Evolutionary conservation across 2,329 filamentous ascomycete genomes (phyloP).

Genomic region (Corinectria fuckeliana): DNA sequence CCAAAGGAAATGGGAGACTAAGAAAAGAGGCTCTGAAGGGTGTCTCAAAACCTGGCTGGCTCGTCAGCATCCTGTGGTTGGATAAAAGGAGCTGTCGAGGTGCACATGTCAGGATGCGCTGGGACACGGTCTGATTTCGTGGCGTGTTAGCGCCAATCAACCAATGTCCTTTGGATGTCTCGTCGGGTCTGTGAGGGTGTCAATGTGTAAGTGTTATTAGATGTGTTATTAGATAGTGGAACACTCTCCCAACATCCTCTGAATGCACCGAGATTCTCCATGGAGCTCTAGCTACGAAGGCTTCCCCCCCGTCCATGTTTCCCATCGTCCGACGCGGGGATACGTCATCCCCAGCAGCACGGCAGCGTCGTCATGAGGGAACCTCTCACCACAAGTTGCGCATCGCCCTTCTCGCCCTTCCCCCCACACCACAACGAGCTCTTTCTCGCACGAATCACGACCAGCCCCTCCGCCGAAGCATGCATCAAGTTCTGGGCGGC

Average conservation of each 20-base stretch:
- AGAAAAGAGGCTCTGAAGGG: slow-evolving; percentile 5
- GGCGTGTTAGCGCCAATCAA: slow-evolving; percentile 5
- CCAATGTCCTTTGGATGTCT: not conserved
- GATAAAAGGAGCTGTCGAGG: slow-evolving; percentile 12
- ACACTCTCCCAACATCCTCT: not conserved
- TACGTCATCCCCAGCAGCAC: not conserved
- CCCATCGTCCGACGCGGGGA: not conserved
- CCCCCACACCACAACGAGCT: not conserved
- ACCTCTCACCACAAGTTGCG: not conserved
- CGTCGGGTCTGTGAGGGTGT: not conserved
- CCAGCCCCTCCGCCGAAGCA: too few species aligned
- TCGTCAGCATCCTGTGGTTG: slow-evolving; percentile 8
- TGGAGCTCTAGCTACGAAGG: not conserved
- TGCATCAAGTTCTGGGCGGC: too few species aligned
- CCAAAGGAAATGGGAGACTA: not conserved
- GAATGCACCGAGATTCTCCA: not conserved
- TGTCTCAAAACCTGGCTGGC: slow-evolving; percentile 8
- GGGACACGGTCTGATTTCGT: slow-evolving; percentile 1
- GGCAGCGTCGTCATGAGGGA: not conserved
- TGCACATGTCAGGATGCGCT: slow-evolving; percentile 18
- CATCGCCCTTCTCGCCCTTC: not conserved
- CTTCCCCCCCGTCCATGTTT: too few species aligned
- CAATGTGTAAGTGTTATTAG: not conserved
- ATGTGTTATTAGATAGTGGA: slow-evolving; percentile 4
- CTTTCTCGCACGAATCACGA: not conserved